These are phyloP conservation scores for Botrytis paeoniae DNA, from an alignment of 2,329 filamentous ascomycete genomes.

Conservation along the genomic window DNA sequence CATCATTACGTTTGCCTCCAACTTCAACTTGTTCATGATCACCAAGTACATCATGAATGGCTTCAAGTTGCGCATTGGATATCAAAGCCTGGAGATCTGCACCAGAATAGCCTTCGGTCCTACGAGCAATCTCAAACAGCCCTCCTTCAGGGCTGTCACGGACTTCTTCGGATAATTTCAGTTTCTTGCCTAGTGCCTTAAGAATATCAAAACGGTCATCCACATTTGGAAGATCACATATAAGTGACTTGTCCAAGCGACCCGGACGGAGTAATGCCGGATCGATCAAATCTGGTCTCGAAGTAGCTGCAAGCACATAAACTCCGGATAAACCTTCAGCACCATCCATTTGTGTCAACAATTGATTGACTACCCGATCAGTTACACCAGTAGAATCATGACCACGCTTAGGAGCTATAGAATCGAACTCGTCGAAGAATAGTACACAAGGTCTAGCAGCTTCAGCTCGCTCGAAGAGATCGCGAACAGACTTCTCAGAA, in stretches of 20 bases:
- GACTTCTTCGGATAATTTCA: constrained; percentile 69
- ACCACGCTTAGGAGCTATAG: constrained; percentile 92
- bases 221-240: constrained; percentile 81
- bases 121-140: constrained; percentile 63
- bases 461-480: constrained; percentile 88
- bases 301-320: constrained; percentile 93
- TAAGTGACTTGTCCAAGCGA: constrained; percentile 84
- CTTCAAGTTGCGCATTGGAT: constrained; percentile 94
- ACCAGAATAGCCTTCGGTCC: constrained; percentile 87
- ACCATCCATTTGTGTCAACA: constrained; percentile 98
- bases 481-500: constrained; percentile 91
- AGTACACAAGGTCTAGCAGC: constrained; percentile 90
- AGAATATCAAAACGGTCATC: constrained; percentile 89
- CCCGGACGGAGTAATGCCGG: constrained; percentile 88
- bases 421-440: constrained; percentile 99
- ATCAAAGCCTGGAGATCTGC: constrained; percentile 93
- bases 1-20: constrained; percentile 29
- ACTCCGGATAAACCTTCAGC: constrained; percentile 93
- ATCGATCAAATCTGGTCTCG: constrained; percentile 90
- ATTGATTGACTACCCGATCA: constrained; percentile 95
- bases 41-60: constrained; percentile 87
- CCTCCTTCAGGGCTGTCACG: constrained; percentile 18
- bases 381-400: constrained; percentile 99
- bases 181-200: constrained; percentile 74
- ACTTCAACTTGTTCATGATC: constrained; percentile 48